phyloP scores from a whole-genome alignment of 2,329 filamentous ascomycete genomes.

The Xylariaceae sp. region DNA sequence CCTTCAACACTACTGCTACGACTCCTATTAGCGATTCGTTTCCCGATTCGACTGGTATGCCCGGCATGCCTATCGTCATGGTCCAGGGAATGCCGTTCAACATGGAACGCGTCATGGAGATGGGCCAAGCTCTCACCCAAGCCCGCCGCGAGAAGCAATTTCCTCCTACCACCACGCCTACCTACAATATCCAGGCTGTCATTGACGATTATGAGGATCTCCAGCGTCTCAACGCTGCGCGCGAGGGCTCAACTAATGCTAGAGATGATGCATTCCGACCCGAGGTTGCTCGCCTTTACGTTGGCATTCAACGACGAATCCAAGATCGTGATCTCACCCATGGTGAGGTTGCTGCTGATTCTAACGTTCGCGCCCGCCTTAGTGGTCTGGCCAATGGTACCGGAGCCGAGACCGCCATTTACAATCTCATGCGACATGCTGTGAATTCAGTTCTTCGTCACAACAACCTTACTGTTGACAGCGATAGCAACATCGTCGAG shows the following conservation, averaged over 20 bases:
- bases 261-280: constrained; percentile 21
- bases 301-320: constrained; percentile 36
- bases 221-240: constrained; percentile 24
- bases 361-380: constrained; percentile 26
- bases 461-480: constrained; percentile 41
- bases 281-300: constrained; percentile 21
- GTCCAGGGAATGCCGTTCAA: constrained; percentile 14
- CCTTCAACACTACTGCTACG: not conserved
- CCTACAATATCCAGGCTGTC: constrained; percentile 26
- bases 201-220: constrained; percentile 35
- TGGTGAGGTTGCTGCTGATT: constrained; percentile 20
- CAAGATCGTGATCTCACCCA: constrained; percentile 35
- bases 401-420: constrained; percentile 25
- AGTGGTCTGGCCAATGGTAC: constrained; percentile 26
- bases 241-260: constrained; percentile 20
- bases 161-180: constrained; percentile 31
- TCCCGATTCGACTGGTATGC: not conserved
- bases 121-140: constrained; percentile 30
- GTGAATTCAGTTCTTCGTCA: constrained; percentile 30
- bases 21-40: not conserved
- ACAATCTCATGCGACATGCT: constrained; percentile 31
- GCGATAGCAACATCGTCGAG: constrained; percentile 35
- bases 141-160: constrained; percentile 35
- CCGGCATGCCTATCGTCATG: not conserved
- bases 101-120: constrained; percentile 25